A percentile compares a stretch with the other conserved stretches of the same genome.
These are phyloP conservation scores for Yarrowia keelungensis DNA, from an alignment of 805 yeast species.

Conservation along the genomic window DNA sequence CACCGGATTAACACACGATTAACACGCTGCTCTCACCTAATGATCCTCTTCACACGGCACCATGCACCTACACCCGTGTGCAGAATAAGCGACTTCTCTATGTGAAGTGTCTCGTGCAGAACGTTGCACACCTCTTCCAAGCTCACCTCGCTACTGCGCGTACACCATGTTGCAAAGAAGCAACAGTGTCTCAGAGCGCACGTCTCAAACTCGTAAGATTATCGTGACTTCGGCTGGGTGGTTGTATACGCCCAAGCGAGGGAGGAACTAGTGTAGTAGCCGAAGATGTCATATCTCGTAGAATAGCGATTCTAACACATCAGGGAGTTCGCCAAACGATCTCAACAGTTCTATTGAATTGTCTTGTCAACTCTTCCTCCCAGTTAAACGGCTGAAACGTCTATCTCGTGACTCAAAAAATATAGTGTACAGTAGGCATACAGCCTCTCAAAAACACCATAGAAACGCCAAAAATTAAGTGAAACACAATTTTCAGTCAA, in stretches of 20 bases:
- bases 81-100: too few species aligned
- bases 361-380: not conserved
- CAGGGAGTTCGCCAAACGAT: not conserved
- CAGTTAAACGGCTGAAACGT: conserved; percentile 1
- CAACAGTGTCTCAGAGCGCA: conserved; percentile 4
- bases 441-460: too few species aligned
- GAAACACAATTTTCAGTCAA: too few species aligned
- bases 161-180: not conserved
- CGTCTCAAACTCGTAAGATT: conserved; percentile 7
- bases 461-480: too few species aligned
- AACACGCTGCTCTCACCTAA: too few species aligned
- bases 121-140: too few species aligned
- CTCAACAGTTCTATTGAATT: too few species aligned
- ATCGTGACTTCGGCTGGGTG: not conserved
- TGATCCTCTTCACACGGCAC: too few species aligned
- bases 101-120: too few species aligned
- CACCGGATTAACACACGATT: too few species aligned
- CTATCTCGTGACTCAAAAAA: not conserved
- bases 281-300: not conserved
- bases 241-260: not conserved
- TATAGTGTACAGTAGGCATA: not conserved
- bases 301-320: not conserved
- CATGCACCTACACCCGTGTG: too few species aligned
- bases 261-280: too few species aligned
- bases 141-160: conserved; percentile 7